Evolutionary conservation across 1,284 basidiomycete genomes (phyloP).

Genomic region (Phenoliferia sp.): DNA sequence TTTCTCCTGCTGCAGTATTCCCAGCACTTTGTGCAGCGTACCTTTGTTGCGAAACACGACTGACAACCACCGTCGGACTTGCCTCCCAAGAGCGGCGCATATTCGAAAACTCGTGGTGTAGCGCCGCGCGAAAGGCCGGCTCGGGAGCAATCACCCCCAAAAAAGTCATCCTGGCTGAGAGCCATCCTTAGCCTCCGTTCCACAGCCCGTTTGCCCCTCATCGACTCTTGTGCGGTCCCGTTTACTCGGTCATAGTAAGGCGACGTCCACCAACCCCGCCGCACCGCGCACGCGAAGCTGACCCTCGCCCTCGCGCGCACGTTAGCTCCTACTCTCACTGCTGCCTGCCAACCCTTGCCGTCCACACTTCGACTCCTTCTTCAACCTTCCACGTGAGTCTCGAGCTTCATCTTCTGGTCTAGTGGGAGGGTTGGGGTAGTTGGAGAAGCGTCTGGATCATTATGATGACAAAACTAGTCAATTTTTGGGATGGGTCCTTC

Average conservation of each 20-base stretch:
- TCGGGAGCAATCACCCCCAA: too few species aligned
- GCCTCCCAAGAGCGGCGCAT: not conserved
- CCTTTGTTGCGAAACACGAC: not conserved
- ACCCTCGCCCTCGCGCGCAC: not conserved
- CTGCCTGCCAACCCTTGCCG: too few species aligned
- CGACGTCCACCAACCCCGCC: not conserved
- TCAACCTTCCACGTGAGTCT: not conserved
- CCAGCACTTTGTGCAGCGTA: not conserved
- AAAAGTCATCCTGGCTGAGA: too few species aligned
- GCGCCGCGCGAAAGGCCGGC: not conserved
- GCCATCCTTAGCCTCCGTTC: too few species aligned
- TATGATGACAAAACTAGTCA: slow-evolving; percentile 4
- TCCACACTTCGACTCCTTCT: not conserved
- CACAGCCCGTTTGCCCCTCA: not conserved
- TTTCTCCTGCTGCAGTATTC: too few species aligned
- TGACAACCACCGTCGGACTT: not conserved
- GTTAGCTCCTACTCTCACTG: too few species aligned
- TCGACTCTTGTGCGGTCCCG: not conserved
- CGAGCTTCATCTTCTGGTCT: not conserved
- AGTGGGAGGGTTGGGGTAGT: not conserved
- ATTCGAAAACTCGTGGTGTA: not conserved
- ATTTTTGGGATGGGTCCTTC: not conserved
- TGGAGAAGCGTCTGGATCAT: not conserved
- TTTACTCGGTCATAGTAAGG: not conserved
- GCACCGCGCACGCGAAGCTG: not conserved